Evolutionary conservation across 305 asterid genomes (phyloP).

Genomic region (Fraxinus sp.): DNA sequence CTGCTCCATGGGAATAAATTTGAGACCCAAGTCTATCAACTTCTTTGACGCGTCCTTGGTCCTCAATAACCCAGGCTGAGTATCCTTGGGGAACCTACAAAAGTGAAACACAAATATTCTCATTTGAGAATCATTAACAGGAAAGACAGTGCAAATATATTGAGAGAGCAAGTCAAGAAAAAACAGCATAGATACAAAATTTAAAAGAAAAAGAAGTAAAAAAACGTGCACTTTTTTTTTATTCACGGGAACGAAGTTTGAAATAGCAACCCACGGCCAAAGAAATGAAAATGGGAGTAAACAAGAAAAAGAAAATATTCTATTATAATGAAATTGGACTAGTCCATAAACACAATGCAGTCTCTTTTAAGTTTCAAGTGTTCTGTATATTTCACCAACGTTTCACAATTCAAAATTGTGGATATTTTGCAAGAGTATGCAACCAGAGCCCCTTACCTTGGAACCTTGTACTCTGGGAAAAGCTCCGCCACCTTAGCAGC

Average conservation of each 20-base stretch:
- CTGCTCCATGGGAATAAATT: constrained; percentile 73
- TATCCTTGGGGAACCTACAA: constrained; percentile 71
- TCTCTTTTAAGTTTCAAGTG: neutral
- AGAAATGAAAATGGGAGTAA: too few species aligned
- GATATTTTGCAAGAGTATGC: neutral
- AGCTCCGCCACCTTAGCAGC: constrained; percentile 38
- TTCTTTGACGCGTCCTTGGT: constrained; percentile 62
- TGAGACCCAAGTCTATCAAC: constrained; percentile 67
- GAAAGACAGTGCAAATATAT: neutral
- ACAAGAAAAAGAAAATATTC: too few species aligned
- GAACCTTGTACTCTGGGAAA: constrained; percentile 36
- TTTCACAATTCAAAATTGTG: neutral
- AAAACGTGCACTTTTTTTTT: too few species aligned
- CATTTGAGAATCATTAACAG: neutral
- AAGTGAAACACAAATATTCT: neutral
- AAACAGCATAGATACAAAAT: too few species aligned
- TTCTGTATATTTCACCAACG: neutral
- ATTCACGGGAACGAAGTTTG: too few species aligned
- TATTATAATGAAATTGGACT: neutral
- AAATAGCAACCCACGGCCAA: too few species aligned
- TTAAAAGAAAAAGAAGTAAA: too few species aligned
- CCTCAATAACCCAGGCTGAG: constrained; percentile 74
- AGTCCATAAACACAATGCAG: too few species aligned
- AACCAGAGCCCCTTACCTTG: constrained; percentile 26
- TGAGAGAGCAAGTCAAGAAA: neutral